Conservation (phyloP, 129 eudicot species). For the Pittosporum tobira region DNA sequence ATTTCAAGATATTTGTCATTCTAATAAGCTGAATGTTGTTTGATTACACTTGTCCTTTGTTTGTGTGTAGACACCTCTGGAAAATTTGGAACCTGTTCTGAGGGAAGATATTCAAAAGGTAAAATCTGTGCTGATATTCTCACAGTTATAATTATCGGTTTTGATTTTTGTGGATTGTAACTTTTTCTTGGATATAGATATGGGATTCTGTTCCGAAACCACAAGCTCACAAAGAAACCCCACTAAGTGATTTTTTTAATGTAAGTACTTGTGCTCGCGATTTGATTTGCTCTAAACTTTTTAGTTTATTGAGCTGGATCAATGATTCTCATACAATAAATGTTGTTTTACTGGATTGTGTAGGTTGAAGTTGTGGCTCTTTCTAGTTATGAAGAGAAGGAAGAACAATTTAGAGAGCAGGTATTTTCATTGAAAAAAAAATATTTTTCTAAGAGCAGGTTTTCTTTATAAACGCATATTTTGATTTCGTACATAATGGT, state of each 20-base stretch:
- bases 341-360: constrained; percentile 16
- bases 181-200: constrained; percentile 37
- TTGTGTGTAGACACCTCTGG: constrained; percentile 75
- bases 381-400: constrained; percentile 94
- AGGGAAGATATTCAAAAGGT: constrained; percentile 97
- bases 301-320: neutral
- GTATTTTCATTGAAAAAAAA: constrained; percentile 12
- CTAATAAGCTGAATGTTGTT: constrained; percentile 5
- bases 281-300: neutral
- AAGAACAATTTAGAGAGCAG: constrained; percentile 97
- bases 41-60: constrained; percentile 9
- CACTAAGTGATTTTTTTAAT: constrained; percentile 89
- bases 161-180: neutral
- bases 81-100: constrained; percentile 83
- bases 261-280: constrained; percentile 38
- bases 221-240: constrained; percentile 90
- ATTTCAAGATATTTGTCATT: neutral
- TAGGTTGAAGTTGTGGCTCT: constrained; percentile 98
- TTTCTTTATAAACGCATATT: neutral
- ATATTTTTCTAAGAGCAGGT: too few species aligned
- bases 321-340: neutral
- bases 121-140: neutral
- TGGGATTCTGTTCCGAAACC: constrained; percentile 99
- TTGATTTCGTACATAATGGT: too few species aligned
- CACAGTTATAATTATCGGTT: neutral